Percentiles rank a stretch among this genome's conserved stretches.
Evolutionary conservation across 2,329 filamentous ascomycete genomes (phyloP).

Genomic region (Verticillium klebahnii): DNA sequence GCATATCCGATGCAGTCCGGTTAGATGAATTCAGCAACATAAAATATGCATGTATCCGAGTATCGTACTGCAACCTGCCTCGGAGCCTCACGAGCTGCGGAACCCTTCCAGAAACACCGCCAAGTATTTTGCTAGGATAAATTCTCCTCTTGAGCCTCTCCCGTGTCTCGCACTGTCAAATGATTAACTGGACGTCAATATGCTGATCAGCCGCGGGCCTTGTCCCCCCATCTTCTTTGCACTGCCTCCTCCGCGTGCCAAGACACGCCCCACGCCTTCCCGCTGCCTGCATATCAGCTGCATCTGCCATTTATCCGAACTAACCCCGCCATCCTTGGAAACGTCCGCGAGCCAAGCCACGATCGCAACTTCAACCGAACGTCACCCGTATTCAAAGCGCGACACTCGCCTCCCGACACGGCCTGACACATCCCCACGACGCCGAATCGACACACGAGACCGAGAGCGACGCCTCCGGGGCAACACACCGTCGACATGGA

Average conservation of each 20-base stretch:
- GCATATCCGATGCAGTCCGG: background rate
- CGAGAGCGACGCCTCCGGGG: background rate
- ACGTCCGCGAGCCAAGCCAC: background rate
- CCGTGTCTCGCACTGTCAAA: background rate
- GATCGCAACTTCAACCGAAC: background rate
- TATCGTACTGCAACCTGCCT: background rate
- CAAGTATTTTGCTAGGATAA: background rate
- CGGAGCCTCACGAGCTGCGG: background rate
- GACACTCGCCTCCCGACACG: background rate
- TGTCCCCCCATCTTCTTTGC: background rate
- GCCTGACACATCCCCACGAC: background rate
- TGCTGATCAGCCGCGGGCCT: background rate
- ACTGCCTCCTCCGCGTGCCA: background rate
- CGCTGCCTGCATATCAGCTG: background rate
- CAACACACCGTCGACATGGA: conserved; percentile 62
- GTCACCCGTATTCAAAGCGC: background rate
- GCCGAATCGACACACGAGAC: background rate
- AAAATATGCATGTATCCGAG: background rate
- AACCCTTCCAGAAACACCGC: background rate
- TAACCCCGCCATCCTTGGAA: background rate
- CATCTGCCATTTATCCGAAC: background rate
- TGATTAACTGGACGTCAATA: background rate
- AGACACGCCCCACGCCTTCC: background rate
- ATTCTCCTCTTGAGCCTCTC: background rate
- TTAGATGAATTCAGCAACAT: background rate